Evolutionary conservation across 164 flowering plant species (phyloP), one percentile per base, ranked within the genome.

Genomic region (Annona squamosa): DNA sequence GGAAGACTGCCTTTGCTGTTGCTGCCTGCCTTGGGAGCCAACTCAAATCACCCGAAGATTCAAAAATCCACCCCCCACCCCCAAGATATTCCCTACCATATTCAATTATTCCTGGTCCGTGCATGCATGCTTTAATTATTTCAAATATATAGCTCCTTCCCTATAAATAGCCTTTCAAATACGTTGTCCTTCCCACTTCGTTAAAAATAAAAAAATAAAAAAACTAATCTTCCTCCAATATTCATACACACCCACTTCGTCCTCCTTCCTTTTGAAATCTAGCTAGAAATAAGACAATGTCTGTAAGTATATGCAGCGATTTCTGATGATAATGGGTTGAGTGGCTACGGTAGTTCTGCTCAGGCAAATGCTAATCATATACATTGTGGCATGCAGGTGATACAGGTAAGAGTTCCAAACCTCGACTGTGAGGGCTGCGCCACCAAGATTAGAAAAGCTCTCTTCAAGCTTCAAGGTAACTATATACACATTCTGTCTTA

Each of bases 401-500:
- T 91, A 80, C 94, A 90, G 76, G 83, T 91, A 48, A 83, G 89
- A 77, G 90, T 91, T 73, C 88, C 90, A 65, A 91, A 90, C 77
- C 78, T 91, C 74, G 97, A 91, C 44, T 90, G 91, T 48, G 88
- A 85, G 69, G 92, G 97, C 17, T 91, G 97, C 76, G 90, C 94
- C 42, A n/a, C 85, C 3, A 91, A 90, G 85, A 71, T 90, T 10
- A 83, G 80, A 80, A 91, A 79, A 79, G 87, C 94, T 78, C 84
- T 90, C 68, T 73, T 79, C 85, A 88, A 87, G 78, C 87, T 91
- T 75, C 83, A 91, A 83, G 97, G 97, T 89, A 80, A 26, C 4
- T 37, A 3, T 18, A 57, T 52, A 6, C 4, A n/a, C 48, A 26
- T 52, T 0, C 1, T 26, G 37, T 26, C 37, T 26, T 26, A 26